Conservation (phyloP, 106 monocot species). For the Posidonia australis region DNA sequence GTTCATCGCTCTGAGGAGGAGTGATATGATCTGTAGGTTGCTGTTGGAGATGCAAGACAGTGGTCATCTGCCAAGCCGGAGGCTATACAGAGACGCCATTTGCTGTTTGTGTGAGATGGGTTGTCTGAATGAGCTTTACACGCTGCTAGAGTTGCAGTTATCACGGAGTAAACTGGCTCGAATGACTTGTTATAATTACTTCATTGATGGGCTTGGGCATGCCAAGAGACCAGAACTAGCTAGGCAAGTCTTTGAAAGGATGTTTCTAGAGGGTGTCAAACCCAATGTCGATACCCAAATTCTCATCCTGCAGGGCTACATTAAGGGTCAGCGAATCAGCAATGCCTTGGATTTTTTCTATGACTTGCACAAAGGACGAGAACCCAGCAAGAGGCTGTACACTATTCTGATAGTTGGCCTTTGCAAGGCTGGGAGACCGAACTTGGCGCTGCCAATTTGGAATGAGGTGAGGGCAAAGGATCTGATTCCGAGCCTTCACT, state of each 20-base stretch:
- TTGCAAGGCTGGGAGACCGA: slow-evolving; percentile 47
- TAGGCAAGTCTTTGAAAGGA: slow-evolving; percentile 40
- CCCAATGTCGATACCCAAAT: slow-evolving; percentile 38
- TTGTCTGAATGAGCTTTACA: slow-evolving; percentile 33
- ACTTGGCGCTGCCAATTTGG: slow-evolving; percentile 61
- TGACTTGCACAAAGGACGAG: slow-evolving; percentile 19
- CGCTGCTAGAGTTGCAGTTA: slow-evolving; percentile 47
- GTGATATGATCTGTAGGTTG: slow-evolving; percentile 41
- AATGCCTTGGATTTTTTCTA: slow-evolving; percentile 50
- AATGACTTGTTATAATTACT: slow-evolving; percentile 53
- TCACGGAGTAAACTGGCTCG: slow-evolving; percentile 16
- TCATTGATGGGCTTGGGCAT: slow-evolving; percentile 54
- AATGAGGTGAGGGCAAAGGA: slow-evolving; percentile 51
- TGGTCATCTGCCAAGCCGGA: slow-evolving; percentile 38
- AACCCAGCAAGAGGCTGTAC: slow-evolving; percentile 53
- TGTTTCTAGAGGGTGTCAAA: slow-evolving; percentile 43
- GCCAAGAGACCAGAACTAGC: slow-evolving; percentile 50
- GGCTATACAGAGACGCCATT: slow-evolving; percentile 45
- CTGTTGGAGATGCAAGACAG: slow-evolving; percentile 70
- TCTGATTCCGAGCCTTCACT: slow-evolving; percentile 53
- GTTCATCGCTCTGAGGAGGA: slow-evolving; percentile 33
- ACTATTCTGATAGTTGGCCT: slow-evolving; percentile 61
- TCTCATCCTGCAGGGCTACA: slow-evolving; percentile 44
- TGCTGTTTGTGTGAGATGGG: slow-evolving; percentile 51
- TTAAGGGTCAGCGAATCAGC: slow-evolving; percentile 42